Base-by-base conservation (phyloP, 108 stramenopile species). In the Asterionellopsis glacialis region DNA sequence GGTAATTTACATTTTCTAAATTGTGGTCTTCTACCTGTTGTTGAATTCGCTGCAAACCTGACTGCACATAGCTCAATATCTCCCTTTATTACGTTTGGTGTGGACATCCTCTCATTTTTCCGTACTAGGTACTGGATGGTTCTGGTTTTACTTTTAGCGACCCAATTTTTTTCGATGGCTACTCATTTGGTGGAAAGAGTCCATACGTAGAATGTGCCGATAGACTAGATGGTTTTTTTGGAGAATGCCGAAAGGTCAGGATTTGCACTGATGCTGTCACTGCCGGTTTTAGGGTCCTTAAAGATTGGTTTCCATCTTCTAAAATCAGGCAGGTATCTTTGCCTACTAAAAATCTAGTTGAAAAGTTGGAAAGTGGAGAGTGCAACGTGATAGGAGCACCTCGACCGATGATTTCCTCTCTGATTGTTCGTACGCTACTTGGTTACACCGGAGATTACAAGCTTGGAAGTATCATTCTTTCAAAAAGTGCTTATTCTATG, bases 161-260 rank as follows among this genome's bases (percentile, higher is more conserved):
- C 19, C 74, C 77, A 9, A 69, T 63, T 44, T 79, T 61, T 55
- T 82, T 74, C 66, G 75, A 79, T 51, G 67, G 66, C 45, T n/a
- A 68, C 23, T 47, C 42, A 24, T 75, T 75, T 65, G 68, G 62
- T 43, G 68, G 68, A 14, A 40, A 53, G 6, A 65, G 60, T 10
- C 61, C 61, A 18, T 79, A 51, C 54, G 69, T 23, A 22, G 19
- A 39, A 24, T 79, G 78, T 41, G 78, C 78, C 9, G 73, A 75
- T 50, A 12, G 33, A 3, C 15, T 62, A 14, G 33, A 33, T 33
- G 40, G 28, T 21, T 58, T 39, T 9, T 58, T 56, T 28, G 9
- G 22, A 9, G 39, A 23, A 28, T 79, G 77, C 49, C 43, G 18
- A 18, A 51, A 50, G 49, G 14, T 79, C 28, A 56, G 41, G 41